Evolutionary conservation across 805 yeast species (phyloP), one percentile per base, ranked within the genome.

Genomic region (Isabelozyma heimii): DNA sequence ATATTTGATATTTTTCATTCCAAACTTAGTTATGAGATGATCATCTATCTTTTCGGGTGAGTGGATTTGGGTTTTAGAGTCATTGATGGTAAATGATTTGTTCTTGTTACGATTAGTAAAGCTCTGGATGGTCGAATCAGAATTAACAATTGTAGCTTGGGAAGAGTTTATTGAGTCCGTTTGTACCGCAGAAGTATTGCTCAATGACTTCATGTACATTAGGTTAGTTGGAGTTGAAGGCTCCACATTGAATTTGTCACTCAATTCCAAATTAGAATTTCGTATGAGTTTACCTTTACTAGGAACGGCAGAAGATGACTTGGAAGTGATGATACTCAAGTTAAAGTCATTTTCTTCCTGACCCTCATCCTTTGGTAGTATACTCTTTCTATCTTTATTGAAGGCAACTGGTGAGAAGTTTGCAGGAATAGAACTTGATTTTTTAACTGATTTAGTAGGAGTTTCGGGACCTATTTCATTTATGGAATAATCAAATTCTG

Each of bases 1-100:
- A 42, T 84, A 69, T 41, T 77, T 76, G 41, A 92, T 91, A 52
- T 85, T 83, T 17, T 63, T 59, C 52, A 58, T 54, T 1, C 85
- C 85, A 65, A 83, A 83, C 56, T 75, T 72, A 35, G 72, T 66
- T 26, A 68, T 62, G 48, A 83, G 69, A 48, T 72, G 77, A 28
- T 75, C 75, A 56, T 77, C 82, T n/a, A 62, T 59, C 8, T 53
- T 58, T 33, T 33, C 20, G 35, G 15, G 41, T 37, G 16, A n/a
- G 4, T 17, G 12, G 13, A 38, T 10, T 13, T 10, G 37, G 45
- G 44, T 41, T 6, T 42, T 48, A 2, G 45, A 28, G 8, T 17
- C 8, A 6, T 37, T 44, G 9, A 28, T n/a, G 26, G 27, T 33
- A 15, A 13, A 20, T 12, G 17, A 17, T 24, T n/a, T 42, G 26